These are phyloP conservation scores for Styphnolobium japonicum DNA, from an alignment of 306 rosid species.

Conservation along the genomic window DNA sequence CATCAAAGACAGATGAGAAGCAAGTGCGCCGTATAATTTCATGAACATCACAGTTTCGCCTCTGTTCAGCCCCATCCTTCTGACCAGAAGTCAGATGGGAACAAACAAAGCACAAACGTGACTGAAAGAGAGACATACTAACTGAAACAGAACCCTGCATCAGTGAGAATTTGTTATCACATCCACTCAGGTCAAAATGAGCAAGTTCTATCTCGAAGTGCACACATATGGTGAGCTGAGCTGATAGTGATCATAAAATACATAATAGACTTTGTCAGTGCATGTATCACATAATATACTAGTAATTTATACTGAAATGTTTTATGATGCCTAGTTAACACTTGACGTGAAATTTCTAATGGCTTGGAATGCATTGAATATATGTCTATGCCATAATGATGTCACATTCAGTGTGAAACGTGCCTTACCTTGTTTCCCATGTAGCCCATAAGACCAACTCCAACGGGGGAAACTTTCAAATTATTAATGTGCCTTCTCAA, in stretches of 20 bases:
- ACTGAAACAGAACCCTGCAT: conserved; percentile 96
- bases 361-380: background rate
- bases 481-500: conserved; percentile 85
- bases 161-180: conserved; percentile 24
- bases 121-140: conserved; percentile 89
- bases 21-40: conserved; percentile 83
- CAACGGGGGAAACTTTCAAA: conserved; percentile 87
- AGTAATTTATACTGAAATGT: background rate
- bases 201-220: conserved; percentile 16
- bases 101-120: conserved; percentile 91
- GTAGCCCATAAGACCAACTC: conserved; percentile 97
- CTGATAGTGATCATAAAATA: background rate
- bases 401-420: conserved; percentile 13
- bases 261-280: background rate
- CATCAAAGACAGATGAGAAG: conserved; percentile 68
- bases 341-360: background rate
- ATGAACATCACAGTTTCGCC: conserved; percentile 80
- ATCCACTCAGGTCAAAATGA: conserved; percentile 15
- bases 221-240: background rate
- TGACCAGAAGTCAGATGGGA: conserved; percentile 96
- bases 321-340: background rate
- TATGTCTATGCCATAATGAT: conserved; percentile 4
- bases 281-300: background rate
- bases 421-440: conserved; percentile 94
- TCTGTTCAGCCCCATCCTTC: conserved; percentile 75